phyloP scores from a whole-genome alignment of 192 early-diverging fungal species.

The Backusella mclennaniae region DNA sequence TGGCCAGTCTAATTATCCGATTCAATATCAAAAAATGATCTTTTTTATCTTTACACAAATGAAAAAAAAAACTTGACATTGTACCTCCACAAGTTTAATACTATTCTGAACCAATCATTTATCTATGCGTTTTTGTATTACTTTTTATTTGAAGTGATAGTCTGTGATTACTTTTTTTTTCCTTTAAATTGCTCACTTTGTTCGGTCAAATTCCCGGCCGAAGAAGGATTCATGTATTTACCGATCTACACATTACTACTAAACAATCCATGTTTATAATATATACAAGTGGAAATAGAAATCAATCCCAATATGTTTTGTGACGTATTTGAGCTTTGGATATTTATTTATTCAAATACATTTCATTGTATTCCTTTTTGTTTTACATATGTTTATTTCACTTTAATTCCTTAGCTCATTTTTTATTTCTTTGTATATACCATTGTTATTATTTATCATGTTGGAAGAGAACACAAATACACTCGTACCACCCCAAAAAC shows the following conservation, averaged over 20 bases:
- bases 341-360: not conserved
- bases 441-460: slow-evolving; percentile 3
- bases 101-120: not conserved
- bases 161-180: not conserved
- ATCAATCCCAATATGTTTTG: not conserved
- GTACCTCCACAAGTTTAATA: not conserved
- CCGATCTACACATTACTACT: not conserved
- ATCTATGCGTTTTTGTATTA: not conserved
- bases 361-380: not conserved
- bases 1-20: not conserved
- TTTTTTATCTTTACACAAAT: not conserved
- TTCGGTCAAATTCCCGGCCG: not conserved
- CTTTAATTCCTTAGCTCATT: not conserved
- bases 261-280: not conserved
- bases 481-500: not conserved
- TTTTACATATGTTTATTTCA: not conserved
- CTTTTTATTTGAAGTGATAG: not conserved
- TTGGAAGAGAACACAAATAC: not conserved
- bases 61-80: not conserved
- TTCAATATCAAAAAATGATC: not conserved
- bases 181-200: not conserved
- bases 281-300: not conserved
- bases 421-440: not conserved
- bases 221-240: not conserved
- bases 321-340: not conserved